These are phyloP conservation scores for Ceratobasidium sp. DNA, from an alignment of 1,284 basidiomycete species.

Conservation along the genomic window DNA sequence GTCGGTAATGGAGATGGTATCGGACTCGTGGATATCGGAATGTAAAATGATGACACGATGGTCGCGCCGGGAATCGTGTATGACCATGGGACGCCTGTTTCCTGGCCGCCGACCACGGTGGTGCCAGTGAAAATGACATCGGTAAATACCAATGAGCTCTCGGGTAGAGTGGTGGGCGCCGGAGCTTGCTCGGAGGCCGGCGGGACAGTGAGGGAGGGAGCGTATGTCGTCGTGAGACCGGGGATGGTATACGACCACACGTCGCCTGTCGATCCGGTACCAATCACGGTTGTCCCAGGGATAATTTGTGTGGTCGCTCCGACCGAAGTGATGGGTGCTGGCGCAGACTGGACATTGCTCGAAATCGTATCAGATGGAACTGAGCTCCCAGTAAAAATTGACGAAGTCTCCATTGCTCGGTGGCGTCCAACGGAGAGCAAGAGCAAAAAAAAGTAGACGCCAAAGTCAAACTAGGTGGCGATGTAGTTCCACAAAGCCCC, in stretches of 20 bases:
- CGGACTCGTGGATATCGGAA: not conserved
- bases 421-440: not conserved
- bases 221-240: not conserved
- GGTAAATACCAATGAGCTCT: not conserved
- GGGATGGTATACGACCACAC: slow-evolving; percentile 36
- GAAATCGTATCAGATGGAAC: not conserved
- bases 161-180: not conserved
- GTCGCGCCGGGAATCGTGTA: slow-evolving; percentile 29
- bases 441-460: not conserved
- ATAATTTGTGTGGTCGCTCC: slow-evolving; percentile 18
- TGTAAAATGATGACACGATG: slow-evolving; percentile 15
- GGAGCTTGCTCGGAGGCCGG: not conserved
- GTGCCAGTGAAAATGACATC: slow-evolving; percentile 12
- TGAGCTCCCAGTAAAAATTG: not conserved
- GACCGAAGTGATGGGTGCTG: not conserved
- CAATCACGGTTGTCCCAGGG: slow-evolving; percentile 30
- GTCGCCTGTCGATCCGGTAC: slow-evolving; percentile 22
- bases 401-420: slow-evolving; percentile 15
- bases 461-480: not conserved
- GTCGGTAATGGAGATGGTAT: not conserved
- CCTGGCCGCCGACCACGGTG: slow-evolving; percentile 16
- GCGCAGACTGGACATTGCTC: not conserved
- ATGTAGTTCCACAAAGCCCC: not conserved
- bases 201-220: not conserved
- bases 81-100: slow-evolving; percentile 33